Evolutionary conservation across 2,329 filamentous ascomycete species (phyloP), one percentile per base, ranked within the genome.

Genomic region (Colletotrichum acutatum): DNA sequence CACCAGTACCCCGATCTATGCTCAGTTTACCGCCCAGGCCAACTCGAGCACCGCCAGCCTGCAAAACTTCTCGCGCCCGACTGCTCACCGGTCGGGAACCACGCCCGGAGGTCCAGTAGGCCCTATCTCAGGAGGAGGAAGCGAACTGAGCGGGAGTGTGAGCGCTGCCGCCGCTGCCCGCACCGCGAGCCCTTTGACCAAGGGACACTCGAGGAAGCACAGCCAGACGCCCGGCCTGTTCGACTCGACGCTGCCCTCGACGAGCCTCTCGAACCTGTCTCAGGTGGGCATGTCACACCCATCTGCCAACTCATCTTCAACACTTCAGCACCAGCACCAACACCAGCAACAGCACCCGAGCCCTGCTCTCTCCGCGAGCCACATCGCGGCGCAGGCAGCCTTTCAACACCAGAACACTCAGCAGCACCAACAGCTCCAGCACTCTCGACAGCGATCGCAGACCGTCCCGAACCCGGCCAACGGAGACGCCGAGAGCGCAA

Each of bases 321-420:
- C 67, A 60, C 42, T 49, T 1, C 70, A 72, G n/a, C 60, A 71
- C 6, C 71, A 73, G 37, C 26, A 63, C 16, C 70, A 70, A 28
- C 71, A 70, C 1, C 71, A 73, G 37, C 26, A 63, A 16, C 71
- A 71, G 34, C 71, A 71, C 4, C 78, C 78, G 54, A 80, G 78
- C 56, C 76, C 81, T 14, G 80, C 85, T 30, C 82, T 90, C 74
- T 87, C 88, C 1, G 90, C 93, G n/a, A 94, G 93, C 81, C 92
- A 94, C 81, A 94, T 95, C 75, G 94, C 94, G 52, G 93, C 93
- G 22, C 93, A 95, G 82, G 91, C 93, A 11, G 94, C 94, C 68
- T 91, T 93, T 78, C 89, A 90, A 42, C 89, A 92, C 78, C 87
- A 89, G 78, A 85, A 86, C 56, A 81, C 82, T 22, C 76, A 77